A percentile compares a stretch with the other conserved stretches of the same genome.
Evolutionary conservation across 2,329 filamentous ascomycete genomes (phyloP).

Genomic region (Paracamarosporium sp.): DNA sequence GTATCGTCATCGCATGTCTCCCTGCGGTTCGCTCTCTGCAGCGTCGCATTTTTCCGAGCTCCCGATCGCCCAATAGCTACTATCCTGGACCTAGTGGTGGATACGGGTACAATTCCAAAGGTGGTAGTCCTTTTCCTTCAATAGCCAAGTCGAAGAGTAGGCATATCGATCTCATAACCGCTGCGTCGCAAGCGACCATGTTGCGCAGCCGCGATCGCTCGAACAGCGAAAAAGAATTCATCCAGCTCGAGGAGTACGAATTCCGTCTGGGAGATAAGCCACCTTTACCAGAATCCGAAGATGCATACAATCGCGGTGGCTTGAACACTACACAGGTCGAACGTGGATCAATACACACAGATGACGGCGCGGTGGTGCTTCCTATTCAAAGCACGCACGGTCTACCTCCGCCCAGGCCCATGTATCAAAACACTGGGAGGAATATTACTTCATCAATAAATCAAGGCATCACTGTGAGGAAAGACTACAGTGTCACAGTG

Average conservation of each 20-base stretch:
- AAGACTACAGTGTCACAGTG: constrained; percentile 23
- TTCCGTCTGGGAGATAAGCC: background rate
- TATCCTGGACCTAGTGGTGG: constrained; percentile 7
- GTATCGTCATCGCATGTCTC: constrained; percentile 34
- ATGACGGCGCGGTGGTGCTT: constrained; percentile 8
- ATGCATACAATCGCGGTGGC: background rate
- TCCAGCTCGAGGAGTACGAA: constrained; percentile 21
- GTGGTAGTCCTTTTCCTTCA: constrained; percentile 11
- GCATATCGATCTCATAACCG: constrained; percentile 6
- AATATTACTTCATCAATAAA: background rate
- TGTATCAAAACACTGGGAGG: background rate
- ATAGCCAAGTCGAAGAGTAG: constrained; percentile 3
- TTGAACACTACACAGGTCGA: constrained; percentile 14
- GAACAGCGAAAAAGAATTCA: constrained; percentile 17
- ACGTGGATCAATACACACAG: constrained; percentile 12
- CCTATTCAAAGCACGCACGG: constrained; percentile 3
- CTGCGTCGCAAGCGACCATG: constrained; percentile 10
- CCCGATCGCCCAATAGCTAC: constrained; percentile 10
- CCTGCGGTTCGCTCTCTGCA: constrained; percentile 29
- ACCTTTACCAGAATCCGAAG: background rate
- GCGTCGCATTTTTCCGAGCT: constrained; percentile 20
- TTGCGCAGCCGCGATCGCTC: constrained; percentile 10
- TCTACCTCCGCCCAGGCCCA: background rate
- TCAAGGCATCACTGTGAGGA: constrained; percentile 17
- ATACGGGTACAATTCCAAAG: constrained; percentile 13